Base-by-base conservation (phyloP, 2,329 filamentous ascomycete species). In the Fusarium nurragi region DNA sequence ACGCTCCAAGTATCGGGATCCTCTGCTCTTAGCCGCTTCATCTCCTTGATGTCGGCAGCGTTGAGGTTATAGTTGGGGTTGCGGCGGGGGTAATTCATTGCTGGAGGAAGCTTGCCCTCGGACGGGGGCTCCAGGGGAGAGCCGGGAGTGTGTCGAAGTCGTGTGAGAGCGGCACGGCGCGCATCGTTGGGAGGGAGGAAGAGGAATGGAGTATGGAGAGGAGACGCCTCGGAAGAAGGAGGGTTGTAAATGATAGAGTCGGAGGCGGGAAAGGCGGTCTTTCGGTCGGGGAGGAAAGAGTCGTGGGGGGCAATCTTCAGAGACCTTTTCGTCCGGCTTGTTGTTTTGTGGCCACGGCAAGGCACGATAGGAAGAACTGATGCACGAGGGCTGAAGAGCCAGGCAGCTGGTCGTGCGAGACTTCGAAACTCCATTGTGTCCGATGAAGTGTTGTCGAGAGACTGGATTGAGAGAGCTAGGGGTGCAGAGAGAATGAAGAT, bases 141-240 rank as follows among this genome's bases (percentile, higher is more conserved):
- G 25, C 69, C 53, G 13, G 75, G 71, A 28, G 72, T 71, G 58
- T 75, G 74, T 30, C 86, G 79, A 37, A 78, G 73, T 16, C 78
- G 75, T 37, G 85, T 76, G 74, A 83, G 81, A 43, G 81, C 80
- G 49, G 78, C 76, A 25, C 84, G 82, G 43, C 85, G 82, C 16
- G 84, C 83, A 71, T 88, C 86, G 65, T 72, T 76, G 47, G 79
- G 81, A 51, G 87, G 87, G 26, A 90, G 83, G 77, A 90, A 90
- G 73, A 87, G 84, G 77, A 88, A 84, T 54, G 87, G 87, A n/a
- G 87, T 90, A 77, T 89, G 84, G 70, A 81, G 82, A 55, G 88
- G 86, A n/a, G 85, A 83, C 4, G 84, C 78, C 54, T 81, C 78
- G 11, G 84, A 80, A 16, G 83, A 77, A 23, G 85, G 84, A 37